Evolutionary conservation across 1,139 yeast species (phyloP).

Genomic region (Yamadazyma pseudoaaseri): DNA sequence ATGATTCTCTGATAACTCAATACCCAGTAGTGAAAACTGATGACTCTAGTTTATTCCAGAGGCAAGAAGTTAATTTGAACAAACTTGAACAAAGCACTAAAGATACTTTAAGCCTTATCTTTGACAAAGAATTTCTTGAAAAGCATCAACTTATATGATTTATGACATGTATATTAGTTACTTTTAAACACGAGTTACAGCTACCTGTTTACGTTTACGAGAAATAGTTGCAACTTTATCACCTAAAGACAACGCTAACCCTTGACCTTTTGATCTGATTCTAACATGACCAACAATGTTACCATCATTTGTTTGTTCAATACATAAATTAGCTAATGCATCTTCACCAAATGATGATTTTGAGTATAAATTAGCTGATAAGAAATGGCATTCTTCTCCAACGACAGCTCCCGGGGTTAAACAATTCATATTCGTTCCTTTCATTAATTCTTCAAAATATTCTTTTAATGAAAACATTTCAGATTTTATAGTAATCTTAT

Average conservation of each 20-base stretch:
- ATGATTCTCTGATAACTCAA: constrained; percentile 17
- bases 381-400: constrained; percentile 87
- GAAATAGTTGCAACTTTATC: constrained; percentile 85
- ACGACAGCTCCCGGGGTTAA: constrained; percentile 87
- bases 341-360: constrained; percentile 96
- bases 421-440: constrained; percentile 91
- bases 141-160: constrained; percentile 3
- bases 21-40: constrained; percentile 23
- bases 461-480: constrained; percentile 67
- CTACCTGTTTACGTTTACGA: constrained; percentile 44
- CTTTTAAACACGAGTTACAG: constrained; percentile 21
- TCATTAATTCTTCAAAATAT: constrained; percentile 74
- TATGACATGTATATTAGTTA: constrained; percentile 1
- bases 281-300: constrained; percentile 92
- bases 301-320: constrained; percentile 78
- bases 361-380: constrained; percentile 92
- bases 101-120: constrained; percentile 15
- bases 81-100: constrained; percentile 15
- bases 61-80: constrained; percentile 19
- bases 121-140: constrained; percentile 12
- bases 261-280: constrained; percentile 97
- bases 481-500: constrained; percentile 88
- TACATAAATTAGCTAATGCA: constrained; percentile 92
- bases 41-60: constrained; percentile 25
- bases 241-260: constrained; percentile 91